Conservation (phyloP, 805 yeast species). For the Metschnikowia sp. region DNA sequence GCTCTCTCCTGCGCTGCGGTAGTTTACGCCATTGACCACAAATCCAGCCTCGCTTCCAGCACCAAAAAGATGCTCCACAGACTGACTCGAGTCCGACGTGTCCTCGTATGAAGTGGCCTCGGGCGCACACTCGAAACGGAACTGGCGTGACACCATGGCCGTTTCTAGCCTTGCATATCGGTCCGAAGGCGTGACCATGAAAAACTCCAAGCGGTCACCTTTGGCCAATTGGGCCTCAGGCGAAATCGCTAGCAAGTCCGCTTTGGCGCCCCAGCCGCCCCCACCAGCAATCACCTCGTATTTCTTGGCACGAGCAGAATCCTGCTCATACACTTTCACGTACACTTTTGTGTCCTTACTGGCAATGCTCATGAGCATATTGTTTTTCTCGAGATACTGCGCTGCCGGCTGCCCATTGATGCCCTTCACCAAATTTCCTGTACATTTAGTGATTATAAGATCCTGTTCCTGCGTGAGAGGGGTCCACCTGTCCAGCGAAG, state of each 20-base stretch:
- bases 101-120: conserved; percentile 26
- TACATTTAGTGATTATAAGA: conserved; percentile 45
- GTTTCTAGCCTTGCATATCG: conserved; percentile 12
- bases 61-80: conserved; percentile 15
- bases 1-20: conserved; percentile 17
- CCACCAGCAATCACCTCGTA: conserved; percentile 69
- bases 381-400: conserved; percentile 46
- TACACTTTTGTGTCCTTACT: conserved; percentile 44
- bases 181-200: conserved; percentile 39
- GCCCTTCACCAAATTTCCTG: conserved; percentile 57
- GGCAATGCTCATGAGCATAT: conserved; percentile 33
- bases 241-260: conserved; percentile 62
- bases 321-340: conserved; percentile 26
- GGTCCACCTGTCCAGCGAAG: conserved; percentile 31
- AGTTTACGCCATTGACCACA: conserved; percentile 11
- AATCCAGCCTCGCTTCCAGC: conserved; percentile 19
- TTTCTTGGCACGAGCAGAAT: conserved; percentile 14
- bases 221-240: conserved; percentile 46
- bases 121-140: conserved; percentile 30
- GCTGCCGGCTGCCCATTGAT: conserved; percentile 59
- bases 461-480: conserved; percentile 24
- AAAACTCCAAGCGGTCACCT: conserved; percentile 50
- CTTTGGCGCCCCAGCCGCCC: conserved; percentile 72
- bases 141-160: conserved; percentile 10
- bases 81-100: conserved; percentile 1